A percentile compares a stretch with the other conserved stretches of the same genome.
phyloP scores from a whole-genome alignment of 129 eudicot species.

The Chrysanthemum lavandulifolium region DNA sequence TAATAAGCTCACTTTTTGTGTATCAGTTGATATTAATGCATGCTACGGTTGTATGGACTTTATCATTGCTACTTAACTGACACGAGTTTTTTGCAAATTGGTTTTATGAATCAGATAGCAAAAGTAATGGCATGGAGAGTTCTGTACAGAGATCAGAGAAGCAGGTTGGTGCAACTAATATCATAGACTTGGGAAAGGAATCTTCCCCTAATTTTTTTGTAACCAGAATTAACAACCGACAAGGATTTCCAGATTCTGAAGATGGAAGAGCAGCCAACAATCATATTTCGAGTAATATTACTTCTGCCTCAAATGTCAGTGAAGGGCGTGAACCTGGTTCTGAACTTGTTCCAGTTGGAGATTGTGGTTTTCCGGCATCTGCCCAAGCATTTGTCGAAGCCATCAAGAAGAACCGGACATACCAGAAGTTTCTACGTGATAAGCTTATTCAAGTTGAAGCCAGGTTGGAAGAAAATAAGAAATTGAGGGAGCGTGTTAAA shows the following conservation, averaged over 20 bases:
- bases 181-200: constrained; percentile 71
- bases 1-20: too few species aligned
- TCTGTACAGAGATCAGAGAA: constrained; percentile 30
- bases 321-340: constrained; percentile 40
- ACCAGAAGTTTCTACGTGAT: constrained; percentile 64
- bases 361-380: constrained; percentile 54
- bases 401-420: constrained; percentile 81
- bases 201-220: constrained; percentile 67
- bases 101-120: constrained; percentile 38
- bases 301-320: constrained; percentile 27
- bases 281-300: constrained; percentile 28
- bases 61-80: not conserved
- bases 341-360: constrained; percentile 42
- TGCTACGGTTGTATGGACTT: constrained; percentile 10
- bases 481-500: constrained; percentile 54
- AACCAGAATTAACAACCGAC: constrained; percentile 61
- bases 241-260: constrained; percentile 78
- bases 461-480: constrained; percentile 66
- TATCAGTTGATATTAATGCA: constrained; percentile 2
- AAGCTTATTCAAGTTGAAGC: constrained; percentile 65
- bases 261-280: constrained; percentile 41
- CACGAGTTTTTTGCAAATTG: not conserved
- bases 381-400: constrained; percentile 86
- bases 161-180: constrained; percentile 78
- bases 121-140: constrained; percentile 35